Percentiles rank a stretch among this genome's conserved stretches.
Conservation (phyloP, 2,329 filamentous ascomycete species). For the Alternaria incomplexa region DNA sequence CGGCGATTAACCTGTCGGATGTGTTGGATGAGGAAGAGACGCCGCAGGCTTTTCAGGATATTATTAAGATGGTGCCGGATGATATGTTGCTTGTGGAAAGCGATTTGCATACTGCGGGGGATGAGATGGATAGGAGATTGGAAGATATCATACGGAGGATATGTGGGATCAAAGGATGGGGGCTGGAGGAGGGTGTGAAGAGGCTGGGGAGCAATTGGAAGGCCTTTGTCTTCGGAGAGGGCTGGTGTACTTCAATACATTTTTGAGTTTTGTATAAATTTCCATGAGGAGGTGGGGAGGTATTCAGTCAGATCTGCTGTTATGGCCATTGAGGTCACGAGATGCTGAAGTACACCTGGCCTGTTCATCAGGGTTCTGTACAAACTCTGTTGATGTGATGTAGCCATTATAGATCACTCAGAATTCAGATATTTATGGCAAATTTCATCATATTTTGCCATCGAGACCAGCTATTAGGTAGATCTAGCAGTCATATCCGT, state of each 20-base stretch:
- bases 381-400: neutral
- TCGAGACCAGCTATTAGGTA: neutral
- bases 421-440: neutral
- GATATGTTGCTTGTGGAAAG: conserved; percentile 85
- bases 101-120: conserved; percentile 83
- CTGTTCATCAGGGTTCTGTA: neutral
- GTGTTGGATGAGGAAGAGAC: conserved; percentile 54
- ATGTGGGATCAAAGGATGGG: conserved; percentile 80
- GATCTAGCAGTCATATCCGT: neutral
- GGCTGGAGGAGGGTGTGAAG: conserved; percentile 71
- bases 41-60: conserved; percentile 65
- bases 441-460: neutral
- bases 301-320: neutral
- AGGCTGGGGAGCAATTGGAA: conserved; percentile 77
- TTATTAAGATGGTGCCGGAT: conserved; percentile 75
- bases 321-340: neutral
- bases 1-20: conserved; percentile 75
- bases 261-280: neutral
- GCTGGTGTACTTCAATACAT: neutral
- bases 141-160: conserved; percentile 78
- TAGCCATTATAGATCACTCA: neutral
- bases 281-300: neutral
- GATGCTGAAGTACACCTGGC: neutral
- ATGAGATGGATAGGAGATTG: conserved; percentile 77
- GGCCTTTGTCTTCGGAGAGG: conserved; percentile 71